Base-by-base conservation (phyloP, 345 rosid species). In the Gossypium turneri region DNA sequence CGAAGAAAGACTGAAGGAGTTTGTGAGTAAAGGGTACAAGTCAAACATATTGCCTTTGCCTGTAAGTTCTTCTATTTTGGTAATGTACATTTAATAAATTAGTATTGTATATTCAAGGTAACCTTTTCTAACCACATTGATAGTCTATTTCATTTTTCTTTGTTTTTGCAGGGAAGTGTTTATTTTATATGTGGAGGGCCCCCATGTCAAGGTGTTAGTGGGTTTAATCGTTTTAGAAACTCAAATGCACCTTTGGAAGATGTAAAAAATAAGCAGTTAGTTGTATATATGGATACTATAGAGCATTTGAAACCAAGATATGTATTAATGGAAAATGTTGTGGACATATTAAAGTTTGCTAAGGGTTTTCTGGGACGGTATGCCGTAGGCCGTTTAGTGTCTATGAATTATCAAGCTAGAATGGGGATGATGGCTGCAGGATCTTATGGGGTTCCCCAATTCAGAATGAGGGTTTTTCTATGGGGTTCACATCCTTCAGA, bases 371-470 rank as follows among this genome's bases (percentile, higher is more conserved):
- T 87, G 65, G 94, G 94, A 5, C 80, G 92, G 5, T 86, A 88
- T 84, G 98, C 92, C 0, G 50, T 91, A 13, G 92, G 84, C 11
- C 81, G 87, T n/a, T 87, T 93, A 24, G 59, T 91, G 13, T 75
- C 82, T 16, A 86, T 91, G 92, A 87, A 88, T 74, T 93, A 88
- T 72, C 98, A 93, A 76, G 67, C 86, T 2, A 83, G 92, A 10
- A 58, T 88, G 76, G 98, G 98, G 34, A 84, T 91, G 88, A 83
- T 93, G 93, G 90, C 90, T 12, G 97, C 94, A 0, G 94, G 97
- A 3, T 84, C 92, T 19, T 93, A 93, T 70, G 98, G 98, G 0
- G 90, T 93, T 71, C 88, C 94, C 20, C 94, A 91, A 73, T 93
- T 85, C 62, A 84, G 93, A 0, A 85, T 88, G 89, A 78, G 93